Evolutionary conservation across 257 asterid species (phyloP).

Genomic region (Scutellaria minor): DNA sequence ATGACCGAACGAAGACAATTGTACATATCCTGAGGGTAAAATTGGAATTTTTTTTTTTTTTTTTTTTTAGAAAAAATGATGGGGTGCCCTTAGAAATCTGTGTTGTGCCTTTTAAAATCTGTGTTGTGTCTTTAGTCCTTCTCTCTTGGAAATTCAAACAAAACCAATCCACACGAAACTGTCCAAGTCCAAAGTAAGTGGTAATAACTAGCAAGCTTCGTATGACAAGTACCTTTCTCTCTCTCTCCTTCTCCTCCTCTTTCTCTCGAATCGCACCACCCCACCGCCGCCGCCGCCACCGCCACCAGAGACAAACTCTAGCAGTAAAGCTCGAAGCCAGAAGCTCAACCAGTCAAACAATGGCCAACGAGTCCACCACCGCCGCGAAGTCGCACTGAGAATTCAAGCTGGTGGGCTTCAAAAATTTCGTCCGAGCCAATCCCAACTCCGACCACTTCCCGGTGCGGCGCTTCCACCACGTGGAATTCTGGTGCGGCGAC

Average conservation of each 20-base stretch:
- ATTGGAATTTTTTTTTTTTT: no score
- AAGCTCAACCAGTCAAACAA: slow-evolving; percentile 19
- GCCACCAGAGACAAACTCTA: neutral
- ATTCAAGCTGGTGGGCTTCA: slow-evolving; percentile 66
- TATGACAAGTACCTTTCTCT: slow-evolving; percentile 8
- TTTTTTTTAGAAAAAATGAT: no score
- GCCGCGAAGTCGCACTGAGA: slow-evolving; percentile 28
- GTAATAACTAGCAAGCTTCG: neutral
- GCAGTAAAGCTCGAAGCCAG: slow-evolving; percentile 26
- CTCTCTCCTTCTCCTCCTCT: slow-evolving; percentile 26
- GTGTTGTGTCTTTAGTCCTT: no score
- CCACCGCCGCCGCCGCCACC: slow-evolving; percentile 29
- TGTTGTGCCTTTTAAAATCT: no score
- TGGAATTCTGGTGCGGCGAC: slow-evolving; percentile 92
- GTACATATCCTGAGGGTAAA: no score
- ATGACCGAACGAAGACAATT: no score
- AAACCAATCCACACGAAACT: neutral
- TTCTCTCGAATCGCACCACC: slow-evolving; percentile 30
- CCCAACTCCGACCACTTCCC: slow-evolving; percentile 69
- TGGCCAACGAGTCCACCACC: slow-evolving; percentile 42
- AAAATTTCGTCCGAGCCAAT: slow-evolving; percentile 61
- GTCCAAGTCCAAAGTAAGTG: neutral
- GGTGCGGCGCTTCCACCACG: slow-evolving; percentile 77
- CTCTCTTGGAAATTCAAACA: neutral
- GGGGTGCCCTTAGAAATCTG: no score